These are phyloP conservation scores for Nicotiana undulata DNA, from an alignment of 257 asterid genomes.

Conservation along the genomic window DNA sequence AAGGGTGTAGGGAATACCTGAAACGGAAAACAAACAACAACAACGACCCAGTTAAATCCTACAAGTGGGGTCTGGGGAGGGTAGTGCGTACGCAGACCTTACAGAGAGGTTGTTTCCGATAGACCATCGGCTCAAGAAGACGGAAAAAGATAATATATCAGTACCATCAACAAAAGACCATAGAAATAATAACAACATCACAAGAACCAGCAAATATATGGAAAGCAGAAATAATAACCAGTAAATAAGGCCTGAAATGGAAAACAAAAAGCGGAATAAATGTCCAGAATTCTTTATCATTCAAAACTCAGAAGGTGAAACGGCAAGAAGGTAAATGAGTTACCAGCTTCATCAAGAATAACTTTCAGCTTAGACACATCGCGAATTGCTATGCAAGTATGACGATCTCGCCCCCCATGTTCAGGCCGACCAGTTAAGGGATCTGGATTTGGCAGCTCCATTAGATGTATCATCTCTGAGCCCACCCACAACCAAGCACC, in stretches of 20 bases:
- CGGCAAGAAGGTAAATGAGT: background rate
- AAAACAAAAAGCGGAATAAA: background rate
- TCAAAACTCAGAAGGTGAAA: background rate
- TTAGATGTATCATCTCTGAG: slow-evolving; percentile 85
- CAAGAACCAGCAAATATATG: too few relatives aligned
- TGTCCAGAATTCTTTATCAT: background rate
- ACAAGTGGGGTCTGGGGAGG: too few relatives aligned
- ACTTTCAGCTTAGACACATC: slow-evolving; percentile 73
- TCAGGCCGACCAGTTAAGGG: slow-evolving; percentile 80
- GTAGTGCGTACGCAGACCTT: too few relatives aligned
- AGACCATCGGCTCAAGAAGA: too few relatives aligned
- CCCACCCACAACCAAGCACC: slow-evolving; percentile 99
- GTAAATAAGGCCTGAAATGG: slow-evolving; percentile 61
- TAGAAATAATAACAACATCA: too few relatives aligned
- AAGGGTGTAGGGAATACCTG: slow-evolving; percentile 75
- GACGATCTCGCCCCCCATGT: slow-evolving; percentile 93
- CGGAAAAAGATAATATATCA: too few relatives aligned
- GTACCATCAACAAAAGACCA: too few relatives aligned
- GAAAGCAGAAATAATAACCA: too few relatives aligned
- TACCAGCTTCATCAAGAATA: slow-evolving; percentile 76
- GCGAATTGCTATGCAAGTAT: slow-evolving; percentile 74
- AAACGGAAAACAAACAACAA: slow-evolving; percentile 4
- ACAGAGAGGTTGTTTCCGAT: too few relatives aligned
- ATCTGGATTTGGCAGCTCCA: slow-evolving; percentile 99
- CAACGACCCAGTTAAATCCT: too few relatives aligned